Percentiles rank a stretch among this genome's conserved stretches.
Conservation (phyloP, 805 yeast species). For the Cyberlindnera mississippiensis region DNA sequence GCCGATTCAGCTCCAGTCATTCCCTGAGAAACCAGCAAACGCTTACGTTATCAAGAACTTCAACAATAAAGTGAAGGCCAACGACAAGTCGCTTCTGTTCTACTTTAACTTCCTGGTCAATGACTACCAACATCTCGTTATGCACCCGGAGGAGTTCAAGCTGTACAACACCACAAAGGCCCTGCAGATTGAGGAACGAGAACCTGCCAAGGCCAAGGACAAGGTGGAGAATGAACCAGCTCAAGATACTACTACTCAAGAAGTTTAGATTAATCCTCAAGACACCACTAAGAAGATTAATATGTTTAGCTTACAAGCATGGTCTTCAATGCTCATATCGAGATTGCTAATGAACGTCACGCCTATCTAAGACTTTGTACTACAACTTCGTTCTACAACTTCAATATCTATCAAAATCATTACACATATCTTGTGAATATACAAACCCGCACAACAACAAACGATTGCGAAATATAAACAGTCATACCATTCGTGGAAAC, state of each 20-base stretch:
- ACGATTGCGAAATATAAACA: not conserved
- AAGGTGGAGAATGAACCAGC: not conserved
- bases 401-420: no score
- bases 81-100: conserved; percentile 17
- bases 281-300: no score
- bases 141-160: conserved; percentile 15
- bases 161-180: conserved; percentile 18
- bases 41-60: conserved; percentile 23
- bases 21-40: conserved; percentile 11
- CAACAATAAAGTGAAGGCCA: conserved; percentile 17
- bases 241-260: no score
- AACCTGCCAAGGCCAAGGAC: not conserved
- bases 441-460: not conserved
- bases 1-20: conserved; percentile 13
- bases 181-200: not conserved
- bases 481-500: not conserved
- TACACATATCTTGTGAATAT: conserved; percentile 2
- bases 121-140: conserved; percentile 17
- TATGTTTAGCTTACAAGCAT: no score
- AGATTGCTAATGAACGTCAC: no score
- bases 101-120: conserved; percentile 22
- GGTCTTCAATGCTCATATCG: no score
- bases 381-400: no score
- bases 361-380: no score
- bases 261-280: no score